phyloP scores from a whole-genome alignment of 2,329 filamentous ascomycete genomes.

The Monosporascus sp. region DNA sequence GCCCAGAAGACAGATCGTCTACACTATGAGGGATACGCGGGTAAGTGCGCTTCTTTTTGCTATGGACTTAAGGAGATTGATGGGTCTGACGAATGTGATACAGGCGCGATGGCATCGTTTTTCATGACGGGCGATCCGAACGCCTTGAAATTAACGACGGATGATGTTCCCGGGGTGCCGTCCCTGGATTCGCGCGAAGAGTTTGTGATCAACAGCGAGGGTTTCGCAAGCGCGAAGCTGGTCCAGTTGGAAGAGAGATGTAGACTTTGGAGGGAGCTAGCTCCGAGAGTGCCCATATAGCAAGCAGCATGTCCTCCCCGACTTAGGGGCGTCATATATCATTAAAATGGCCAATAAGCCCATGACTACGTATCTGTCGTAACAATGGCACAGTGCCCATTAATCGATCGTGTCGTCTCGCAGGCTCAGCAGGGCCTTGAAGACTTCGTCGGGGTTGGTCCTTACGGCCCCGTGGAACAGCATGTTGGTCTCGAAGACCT shows the following conservation, averaged over 20 bases:
- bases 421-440: conserved; percentile 70
- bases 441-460: conserved; percentile 67
- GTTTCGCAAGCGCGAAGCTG: conserved; percentile 36
- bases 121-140: conserved; percentile 56
- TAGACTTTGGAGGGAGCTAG: conserved; percentile 46
- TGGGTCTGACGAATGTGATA: background rate
- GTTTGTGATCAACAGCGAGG: conserved; percentile 43
- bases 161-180: conserved; percentile 39
- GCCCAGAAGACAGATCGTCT: conserved; percentile 46
- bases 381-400: background rate
- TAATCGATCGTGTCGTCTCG: conserved; percentile 63
- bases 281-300: conserved; percentile 40
- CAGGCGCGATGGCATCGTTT: conserved; percentile 56
- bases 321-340: too few relatives aligned
- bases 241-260: conserved; percentile 41
- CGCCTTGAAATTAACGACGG: conserved; percentile 46
- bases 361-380: background rate
- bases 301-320: too few relatives aligned
- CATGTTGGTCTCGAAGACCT: conserved; percentile 78
- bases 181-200: conserved; percentile 35
- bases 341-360: background rate
- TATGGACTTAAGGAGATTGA: conserved; percentile 3
- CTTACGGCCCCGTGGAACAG: conserved; percentile 84
- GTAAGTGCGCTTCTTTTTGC: conserved; percentile 6
- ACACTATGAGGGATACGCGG: conserved; percentile 48